Evolutionary conservation across 2,329 filamentous ascomycete species (phyloP).

Genomic region (Bipolaris sorokiniana): DNA sequence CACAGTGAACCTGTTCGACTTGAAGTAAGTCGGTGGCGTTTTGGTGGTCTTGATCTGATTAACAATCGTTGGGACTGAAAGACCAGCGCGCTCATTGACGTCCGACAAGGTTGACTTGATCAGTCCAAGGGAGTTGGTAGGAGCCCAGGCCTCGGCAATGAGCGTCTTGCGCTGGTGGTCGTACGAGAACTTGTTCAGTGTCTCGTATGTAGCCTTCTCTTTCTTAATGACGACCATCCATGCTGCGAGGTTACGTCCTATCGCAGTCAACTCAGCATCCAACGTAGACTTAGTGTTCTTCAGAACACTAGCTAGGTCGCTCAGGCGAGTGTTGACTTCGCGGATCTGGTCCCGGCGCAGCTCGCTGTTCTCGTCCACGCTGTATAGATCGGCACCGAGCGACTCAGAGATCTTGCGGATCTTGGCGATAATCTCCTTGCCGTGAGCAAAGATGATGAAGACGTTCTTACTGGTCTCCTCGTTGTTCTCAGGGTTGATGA

Average conservation of each 20-base stretch:
- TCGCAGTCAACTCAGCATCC: conserved; percentile 90
- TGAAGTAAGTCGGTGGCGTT: conserved; percentile 94
- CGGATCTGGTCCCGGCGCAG: conserved; percentile 94
- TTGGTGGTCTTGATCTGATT: conserved; percentile 98
- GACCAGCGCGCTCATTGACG: conserved; percentile 91
- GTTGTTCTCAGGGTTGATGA: conserved; percentile 90
- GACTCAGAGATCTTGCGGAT: conserved; percentile 99
- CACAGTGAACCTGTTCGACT: conserved; percentile 98
- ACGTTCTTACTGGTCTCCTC: conserved; percentile 96
- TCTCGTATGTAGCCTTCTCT: conserved; percentile 97
- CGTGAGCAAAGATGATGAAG: conserved; percentile 98
- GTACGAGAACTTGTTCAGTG: conserved; percentile 94
- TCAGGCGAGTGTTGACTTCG: conserved; percentile 92
- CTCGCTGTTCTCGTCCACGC: conserved; percentile 96
- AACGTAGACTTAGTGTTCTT: conserved; percentile 94
- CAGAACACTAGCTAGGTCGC: conserved; percentile 89
- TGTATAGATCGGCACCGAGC: conserved; percentile 93
- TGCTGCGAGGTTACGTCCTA: conserved; percentile 87
- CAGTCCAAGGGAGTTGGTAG: conserved; percentile 83
- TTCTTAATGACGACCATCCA: conserved; percentile 99
- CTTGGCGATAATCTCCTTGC: conserved; percentile 97
- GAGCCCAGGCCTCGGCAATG: conserved; percentile 97
- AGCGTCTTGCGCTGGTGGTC: conserved; percentile 94
- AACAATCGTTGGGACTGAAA: conserved; percentile 98
- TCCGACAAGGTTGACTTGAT: conserved; percentile 95